These are phyloP conservation scores for Debaryomyces coudertii DNA, from an alignment of 1,139 yeast genomes.

Conservation along the genomic window DNA sequence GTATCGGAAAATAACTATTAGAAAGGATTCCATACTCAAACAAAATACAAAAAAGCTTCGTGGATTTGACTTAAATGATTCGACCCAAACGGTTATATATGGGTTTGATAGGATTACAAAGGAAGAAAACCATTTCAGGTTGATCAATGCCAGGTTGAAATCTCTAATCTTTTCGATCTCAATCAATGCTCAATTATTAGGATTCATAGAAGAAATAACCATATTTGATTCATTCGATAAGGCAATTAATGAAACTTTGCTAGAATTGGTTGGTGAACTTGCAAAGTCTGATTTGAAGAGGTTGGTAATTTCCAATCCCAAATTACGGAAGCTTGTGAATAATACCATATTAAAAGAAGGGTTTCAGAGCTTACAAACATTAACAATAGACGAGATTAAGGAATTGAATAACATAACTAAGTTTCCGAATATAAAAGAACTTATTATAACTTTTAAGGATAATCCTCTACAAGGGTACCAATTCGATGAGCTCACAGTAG, in stretches of 20 bases:
- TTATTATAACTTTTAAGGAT: constrained; percentile 10
- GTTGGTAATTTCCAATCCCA: constrained; percentile 20
- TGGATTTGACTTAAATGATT: constrained; percentile 12
- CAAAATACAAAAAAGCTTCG: constrained; percentile 12
- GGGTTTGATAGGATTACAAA: constrained; percentile 11
- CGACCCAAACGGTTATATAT: constrained; percentile 13
- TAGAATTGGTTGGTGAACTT: constrained; percentile 6
- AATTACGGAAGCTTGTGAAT: constrained; percentile 16
- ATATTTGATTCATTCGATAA: constrained; percentile 21
- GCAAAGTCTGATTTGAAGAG: constrained; percentile 13
- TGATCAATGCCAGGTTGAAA: constrained; percentile 35
- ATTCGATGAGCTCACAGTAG: background rate
- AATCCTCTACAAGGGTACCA: background rate
- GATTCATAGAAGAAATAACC: constrained; percentile 26
- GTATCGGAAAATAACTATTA: constrained; percentile 33
- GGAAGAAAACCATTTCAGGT: constrained; percentile 23
- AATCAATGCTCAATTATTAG: constrained; percentile 31
- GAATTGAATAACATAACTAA: constrained; percentile 1
- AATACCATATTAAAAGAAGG: background rate
- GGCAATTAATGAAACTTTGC: background rate
- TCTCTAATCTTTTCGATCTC: constrained; percentile 30
- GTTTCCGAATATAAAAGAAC: constrained; percentile 12
- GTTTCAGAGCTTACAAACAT: constrained; percentile 9
- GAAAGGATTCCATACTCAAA: constrained; percentile 26
- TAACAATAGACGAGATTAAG: constrained; percentile 1